phyloP scores from a whole-genome alignment of 2,329 filamentous ascomycete genomes.

The Talaromyces sp. region DNA sequence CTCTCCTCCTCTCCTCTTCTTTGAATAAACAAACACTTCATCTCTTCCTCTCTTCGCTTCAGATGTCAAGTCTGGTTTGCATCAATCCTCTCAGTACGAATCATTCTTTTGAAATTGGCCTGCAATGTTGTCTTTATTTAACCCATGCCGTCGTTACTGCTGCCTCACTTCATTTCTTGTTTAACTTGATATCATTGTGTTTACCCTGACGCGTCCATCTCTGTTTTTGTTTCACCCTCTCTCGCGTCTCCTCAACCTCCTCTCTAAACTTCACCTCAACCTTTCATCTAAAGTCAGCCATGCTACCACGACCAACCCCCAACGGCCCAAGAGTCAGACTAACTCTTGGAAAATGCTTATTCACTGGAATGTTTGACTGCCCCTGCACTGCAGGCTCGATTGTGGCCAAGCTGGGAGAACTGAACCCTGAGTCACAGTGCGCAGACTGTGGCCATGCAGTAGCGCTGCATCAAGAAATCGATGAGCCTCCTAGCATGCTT shows the following conservation, averaged over 20 bases:
- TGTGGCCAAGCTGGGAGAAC: neutral
- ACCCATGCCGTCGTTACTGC: too few species aligned
- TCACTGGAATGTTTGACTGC: constrained; percentile 3
- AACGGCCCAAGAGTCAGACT: neutral
- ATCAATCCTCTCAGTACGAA: neutral
- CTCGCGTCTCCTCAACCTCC: too few species aligned
- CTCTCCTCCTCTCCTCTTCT: neutral
- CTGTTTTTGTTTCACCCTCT: neutral
- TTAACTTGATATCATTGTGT: neutral
- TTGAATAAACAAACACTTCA: neutral
- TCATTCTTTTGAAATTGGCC: neutral
- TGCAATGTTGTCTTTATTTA: neutral
- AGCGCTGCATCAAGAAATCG: neutral
- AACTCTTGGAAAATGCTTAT: neutral
- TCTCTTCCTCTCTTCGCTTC: neutral
- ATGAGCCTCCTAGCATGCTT: neutral
- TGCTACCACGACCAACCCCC: neutral
- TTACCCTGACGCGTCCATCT: neutral
- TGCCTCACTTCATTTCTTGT: neutral
- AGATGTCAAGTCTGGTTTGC: neutral
- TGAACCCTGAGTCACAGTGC: neutral
- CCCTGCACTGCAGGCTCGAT: neutral
- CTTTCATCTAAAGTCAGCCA: neutral
- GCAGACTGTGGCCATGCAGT: neutral
- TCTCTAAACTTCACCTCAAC: neutral